Evolutionary conservation across 441 rosid genomes (phyloP), one percentile per base, ranked within the genome.

Genomic region (Croton setiger): DNA sequence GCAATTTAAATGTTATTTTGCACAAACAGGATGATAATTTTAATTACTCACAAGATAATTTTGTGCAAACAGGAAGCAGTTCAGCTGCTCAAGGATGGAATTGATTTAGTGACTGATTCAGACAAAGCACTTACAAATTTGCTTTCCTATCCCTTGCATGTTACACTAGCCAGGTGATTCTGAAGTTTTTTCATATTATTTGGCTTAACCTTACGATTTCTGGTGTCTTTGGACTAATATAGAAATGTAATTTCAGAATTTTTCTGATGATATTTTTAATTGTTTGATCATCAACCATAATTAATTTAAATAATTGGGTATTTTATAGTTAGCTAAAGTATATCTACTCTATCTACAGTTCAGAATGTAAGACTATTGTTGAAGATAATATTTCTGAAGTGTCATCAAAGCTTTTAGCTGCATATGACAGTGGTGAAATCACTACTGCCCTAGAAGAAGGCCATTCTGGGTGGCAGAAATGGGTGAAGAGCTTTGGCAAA

Each of bases 401-500:
- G 69, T 77, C 95, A 57, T 83, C 82, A 8, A 73, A 76, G 65
- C 88, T 94, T 21, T 59, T 94, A 65, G 87, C 92, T 76, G 97
- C 93, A 36, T 91, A 88, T 64, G 99, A 91, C 76, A 82, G 84
- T 33, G 97, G 96, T 48, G 96, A 88, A 77, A 80, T 94, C 64
- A 53, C 75, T 4, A 69, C 64, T 44, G 96, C 96, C 17, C 85
- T 90, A 27, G 96, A 86, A 72, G 94, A 86, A 78, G 97, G 97
- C 48, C 80, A 36, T 64, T 75, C 85, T 43, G 96, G 91, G 66
- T 92, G 97, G 99, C 84, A 94, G 86, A 92, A 83, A 78, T 94
- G 97, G 97, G 96, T 86, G 68, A 94, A 94, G 84, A 80, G 80
- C 75, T 91, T 90, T 44, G 93, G 97, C 71, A 92, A 92, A 83